These are phyloP conservation scores for Zymoseptoria brevis DNA, from an alignment of 2,329 filamentous ascomycete genomes.

Conservation along the genomic window DNA sequence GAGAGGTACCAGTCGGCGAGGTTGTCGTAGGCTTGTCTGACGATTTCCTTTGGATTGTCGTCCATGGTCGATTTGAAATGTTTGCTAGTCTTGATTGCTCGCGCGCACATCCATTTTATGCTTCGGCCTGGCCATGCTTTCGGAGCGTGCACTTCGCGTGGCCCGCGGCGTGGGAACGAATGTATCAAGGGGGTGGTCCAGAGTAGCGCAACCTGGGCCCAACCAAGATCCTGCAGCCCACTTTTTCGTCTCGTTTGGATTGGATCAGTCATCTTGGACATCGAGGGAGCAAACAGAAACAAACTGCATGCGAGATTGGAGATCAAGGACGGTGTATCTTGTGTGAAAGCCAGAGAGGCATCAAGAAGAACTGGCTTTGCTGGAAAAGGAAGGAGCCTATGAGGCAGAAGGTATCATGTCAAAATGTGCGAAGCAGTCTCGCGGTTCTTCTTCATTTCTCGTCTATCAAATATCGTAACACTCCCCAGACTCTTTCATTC, in stretches of 20 bases:
- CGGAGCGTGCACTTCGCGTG: not conserved
- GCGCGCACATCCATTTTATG: not conserved
- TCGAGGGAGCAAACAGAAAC: not conserved
- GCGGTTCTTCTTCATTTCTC: not conserved
- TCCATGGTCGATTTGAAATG: not conserved
- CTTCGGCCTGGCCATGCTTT: not conserved
- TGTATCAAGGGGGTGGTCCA: not conserved
- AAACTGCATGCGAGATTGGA: not conserved
- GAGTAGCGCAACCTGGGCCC: not conserved
- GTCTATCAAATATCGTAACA: not conserved
- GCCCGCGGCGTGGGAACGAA: not conserved
- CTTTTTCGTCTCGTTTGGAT: not conserved
- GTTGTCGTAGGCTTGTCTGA: constrained; percentile 29
- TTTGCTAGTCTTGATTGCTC: not conserved
- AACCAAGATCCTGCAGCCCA: not conserved
- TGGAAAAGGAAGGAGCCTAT: not conserved
- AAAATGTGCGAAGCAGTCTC: not conserved
- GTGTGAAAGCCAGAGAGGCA: too few species aligned
- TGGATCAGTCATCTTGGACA: not conserved
- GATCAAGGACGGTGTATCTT: too few species aligned
- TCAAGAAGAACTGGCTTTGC: not conserved
- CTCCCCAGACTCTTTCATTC: not conserved
- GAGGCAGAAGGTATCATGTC: not conserved
- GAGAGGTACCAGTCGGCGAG: constrained; percentile 31
- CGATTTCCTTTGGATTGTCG: constrained; percentile 11